A percentile compares a stretch with the other conserved stretches of the same genome.
These are phyloP conservation scores for Chrysoporthe cubensis DNA, from an alignment of 2,329 filamentous ascomycete genomes.

Conservation along the genomic window DNA sequence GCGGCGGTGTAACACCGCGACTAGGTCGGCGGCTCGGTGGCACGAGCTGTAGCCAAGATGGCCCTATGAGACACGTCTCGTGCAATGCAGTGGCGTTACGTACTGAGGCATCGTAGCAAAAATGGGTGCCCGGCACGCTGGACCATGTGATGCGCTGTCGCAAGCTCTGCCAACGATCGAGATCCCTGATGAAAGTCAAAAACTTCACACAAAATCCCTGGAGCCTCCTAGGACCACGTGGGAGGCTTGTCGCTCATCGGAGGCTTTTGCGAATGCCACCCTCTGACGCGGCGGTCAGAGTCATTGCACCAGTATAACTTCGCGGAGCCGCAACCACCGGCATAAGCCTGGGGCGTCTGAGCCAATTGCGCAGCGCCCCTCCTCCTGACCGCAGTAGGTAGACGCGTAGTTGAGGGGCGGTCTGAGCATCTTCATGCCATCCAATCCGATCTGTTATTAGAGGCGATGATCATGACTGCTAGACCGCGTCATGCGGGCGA, in stretches of 20 bases:
- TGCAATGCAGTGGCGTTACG: neutral
- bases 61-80: conserved; percentile 5
- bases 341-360: neutral
- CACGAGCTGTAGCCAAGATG: neutral
- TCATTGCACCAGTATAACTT: neutral
- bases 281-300: conserved; percentile 3
- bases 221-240: neutral
- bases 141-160: neutral
- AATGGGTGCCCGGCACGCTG: neutral
- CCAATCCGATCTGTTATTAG: neutral
- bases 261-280: neutral
- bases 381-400: neutral
- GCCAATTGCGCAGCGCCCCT: neutral
- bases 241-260: neutral
- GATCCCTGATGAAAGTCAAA: neutral
- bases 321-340: conserved; percentile 1
- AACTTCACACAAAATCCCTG: neutral
- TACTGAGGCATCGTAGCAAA: neutral
- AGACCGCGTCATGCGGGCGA: conserved; percentile 2
- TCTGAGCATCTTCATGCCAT: neutral
- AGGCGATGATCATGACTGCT: neutral
- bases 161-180: neutral
- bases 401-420: conserved; percentile 1
- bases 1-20: neutral
- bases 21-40: neutral